phyloP scores from a whole-genome alignment of 345 rosid species.

The Mercurialis annua region DNA sequence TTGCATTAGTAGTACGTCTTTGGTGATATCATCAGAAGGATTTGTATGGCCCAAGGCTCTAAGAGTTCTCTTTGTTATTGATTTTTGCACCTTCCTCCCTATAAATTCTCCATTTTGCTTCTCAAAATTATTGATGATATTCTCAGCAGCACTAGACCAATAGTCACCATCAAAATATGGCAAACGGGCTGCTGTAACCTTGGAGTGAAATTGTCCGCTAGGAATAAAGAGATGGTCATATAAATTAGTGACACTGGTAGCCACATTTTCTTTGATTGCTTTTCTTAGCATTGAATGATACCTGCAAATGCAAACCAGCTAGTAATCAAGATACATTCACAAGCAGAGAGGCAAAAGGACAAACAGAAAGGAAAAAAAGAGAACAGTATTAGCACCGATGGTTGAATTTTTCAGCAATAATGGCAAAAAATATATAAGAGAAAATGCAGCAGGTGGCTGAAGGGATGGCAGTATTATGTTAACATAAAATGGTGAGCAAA shows the following conservation, averaged over 20 bases:
- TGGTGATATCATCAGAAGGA: slow-evolving; percentile 36
- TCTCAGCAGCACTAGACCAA: slow-evolving; percentile 46
- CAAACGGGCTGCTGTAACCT: slow-evolving; percentile 43
- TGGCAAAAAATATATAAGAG: too few relatives aligned
- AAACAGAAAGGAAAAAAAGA: background rate
- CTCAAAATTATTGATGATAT: slow-evolving; percentile 28
- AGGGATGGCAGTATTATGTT: background rate
- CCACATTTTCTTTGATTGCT: slow-evolving; percentile 33
- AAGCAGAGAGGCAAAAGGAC: background rate
- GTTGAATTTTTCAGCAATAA: too few relatives aligned
- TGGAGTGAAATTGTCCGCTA: slow-evolving; percentile 25
- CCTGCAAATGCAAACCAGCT: slow-evolving; percentile 32
- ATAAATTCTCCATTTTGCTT: slow-evolving; percentile 20
- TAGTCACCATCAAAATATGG: slow-evolving; percentile 62
- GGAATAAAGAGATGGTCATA: slow-evolving; percentile 42
- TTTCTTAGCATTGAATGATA: slow-evolving; percentile 40
- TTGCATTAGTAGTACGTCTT: slow-evolving; percentile 46
- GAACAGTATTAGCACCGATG: background rate
- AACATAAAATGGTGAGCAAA: background rate
- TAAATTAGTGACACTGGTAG: slow-evolving; percentile 37
- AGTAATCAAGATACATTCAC: slow-evolving; percentile 7
- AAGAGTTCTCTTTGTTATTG: slow-evolving; percentile 33
- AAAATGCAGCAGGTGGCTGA: slow-evolving; percentile 3
- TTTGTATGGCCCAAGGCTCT: slow-evolving; percentile 42
- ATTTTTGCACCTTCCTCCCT: slow-evolving; percentile 24